A percentile compares a stretch with the other conserved stretches of the same genome.
These are phyloP conservation scores for Pythium monospermum DNA, from an alignment of 352 stramenopile species.

Conservation along the genomic window DNA sequence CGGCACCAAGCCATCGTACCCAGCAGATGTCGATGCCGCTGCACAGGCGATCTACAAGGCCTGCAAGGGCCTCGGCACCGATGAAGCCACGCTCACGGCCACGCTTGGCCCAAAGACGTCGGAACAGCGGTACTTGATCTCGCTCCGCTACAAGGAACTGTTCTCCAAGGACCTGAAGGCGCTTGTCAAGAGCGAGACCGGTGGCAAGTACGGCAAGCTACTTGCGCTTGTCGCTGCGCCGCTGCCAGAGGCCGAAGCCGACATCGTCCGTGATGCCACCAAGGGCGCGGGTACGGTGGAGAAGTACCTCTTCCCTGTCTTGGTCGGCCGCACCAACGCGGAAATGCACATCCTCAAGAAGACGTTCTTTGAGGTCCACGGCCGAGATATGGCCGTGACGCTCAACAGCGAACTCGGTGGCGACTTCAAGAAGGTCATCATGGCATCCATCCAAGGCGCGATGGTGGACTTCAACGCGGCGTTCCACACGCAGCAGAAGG, in stretches of 20 bases:
- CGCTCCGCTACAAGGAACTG: slow-evolving; percentile 58
- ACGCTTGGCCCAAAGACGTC: slow-evolving; percentile 52
- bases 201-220: slow-evolving; percentile 59
- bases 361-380: slow-evolving; percentile 62
- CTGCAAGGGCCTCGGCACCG: slow-evolving; percentile 60
- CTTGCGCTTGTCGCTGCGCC: slow-evolving; percentile 46
- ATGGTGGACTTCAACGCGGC: slow-evolving; percentile 47
- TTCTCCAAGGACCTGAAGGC: slow-evolving; percentile 52
- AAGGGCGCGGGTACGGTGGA: slow-evolving; percentile 67
- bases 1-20: slow-evolving; percentile 36
- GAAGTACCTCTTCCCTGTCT: slow-evolving; percentile 60
- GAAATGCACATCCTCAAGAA: slow-evolving; percentile 81
- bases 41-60: slow-evolving; percentile 58
- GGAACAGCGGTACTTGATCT: slow-evolving; percentile 60
- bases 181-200: slow-evolving; percentile 59
- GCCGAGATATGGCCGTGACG: slow-evolving; percentile 50
- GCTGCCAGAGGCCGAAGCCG: slow-evolving; percentile 58
- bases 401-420: slow-evolving; percentile 58
- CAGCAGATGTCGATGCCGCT: slow-evolving; percentile 38
- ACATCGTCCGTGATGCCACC: slow-evolving; percentile 58
- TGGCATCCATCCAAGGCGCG: slow-evolving; percentile 55
- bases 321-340: slow-evolving; percentile 61
- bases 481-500: slow-evolving; percentile 57
- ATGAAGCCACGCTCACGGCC: slow-evolving; percentile 41
- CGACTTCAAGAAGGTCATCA: slow-evolving; percentile 71